A percentile compares a stretch with the other conserved stretches of the same genome.
These are phyloP conservation scores for Zanthoxylum bungeanum DNA, from an alignment of 345 rosid genomes.

Conservation along the genomic window DNA sequence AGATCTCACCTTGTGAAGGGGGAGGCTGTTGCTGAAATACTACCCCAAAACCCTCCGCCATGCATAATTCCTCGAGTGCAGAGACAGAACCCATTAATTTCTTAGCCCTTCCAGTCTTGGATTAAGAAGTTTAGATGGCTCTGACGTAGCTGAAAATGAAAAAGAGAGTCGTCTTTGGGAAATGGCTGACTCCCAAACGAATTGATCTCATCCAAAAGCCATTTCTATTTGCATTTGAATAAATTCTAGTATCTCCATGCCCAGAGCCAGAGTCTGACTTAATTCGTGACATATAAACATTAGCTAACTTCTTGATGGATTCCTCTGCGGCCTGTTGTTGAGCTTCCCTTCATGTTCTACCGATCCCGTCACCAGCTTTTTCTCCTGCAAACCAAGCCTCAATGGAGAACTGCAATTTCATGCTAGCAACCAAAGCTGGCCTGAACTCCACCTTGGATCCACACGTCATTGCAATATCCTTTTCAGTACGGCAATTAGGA, in stretches of 20 bases:
- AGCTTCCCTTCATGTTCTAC: slow-evolving; percentile 86
- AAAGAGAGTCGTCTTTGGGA: slow-evolving; percentile 47
- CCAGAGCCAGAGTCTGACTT: slow-evolving; percentile 56
- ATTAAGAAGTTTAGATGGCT: slow-evolving; percentile 57
- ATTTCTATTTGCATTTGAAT: slow-evolving; percentile 43
- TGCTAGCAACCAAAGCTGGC: too few relatives aligned
- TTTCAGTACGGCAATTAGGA: too few relatives aligned
- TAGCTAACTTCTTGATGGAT: slow-evolving; percentile 68
- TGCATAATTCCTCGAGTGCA: slow-evolving; percentile 85
- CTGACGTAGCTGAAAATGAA: slow-evolving; percentile 48
- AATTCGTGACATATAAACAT: slow-evolving; percentile 41
- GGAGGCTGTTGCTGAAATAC: slow-evolving; percentile 60
- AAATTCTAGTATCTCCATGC: slow-evolving; percentile 52
- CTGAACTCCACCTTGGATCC: slow-evolving; percentile 81
- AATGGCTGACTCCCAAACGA: slow-evolving; percentile 44
- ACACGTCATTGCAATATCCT: slow-evolving; percentile 75
- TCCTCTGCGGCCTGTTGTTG: slow-evolving; percentile 71
- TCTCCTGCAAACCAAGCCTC: slow-evolving; percentile 93
- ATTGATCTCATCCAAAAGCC: slow-evolving; percentile 47
- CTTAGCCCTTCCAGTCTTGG: slow-evolving; percentile 66
- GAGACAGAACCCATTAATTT: slow-evolving; percentile 55
- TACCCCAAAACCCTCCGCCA: slow-evolving; percentile 67
- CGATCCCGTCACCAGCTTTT: slow-evolving; percentile 77
- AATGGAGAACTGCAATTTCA: too few relatives aligned
- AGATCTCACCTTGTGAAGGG: too few relatives aligned